Evolutionary conservation across 345 rosid genomes (phyloP).

Genomic region (Mercurialis annua): DNA sequence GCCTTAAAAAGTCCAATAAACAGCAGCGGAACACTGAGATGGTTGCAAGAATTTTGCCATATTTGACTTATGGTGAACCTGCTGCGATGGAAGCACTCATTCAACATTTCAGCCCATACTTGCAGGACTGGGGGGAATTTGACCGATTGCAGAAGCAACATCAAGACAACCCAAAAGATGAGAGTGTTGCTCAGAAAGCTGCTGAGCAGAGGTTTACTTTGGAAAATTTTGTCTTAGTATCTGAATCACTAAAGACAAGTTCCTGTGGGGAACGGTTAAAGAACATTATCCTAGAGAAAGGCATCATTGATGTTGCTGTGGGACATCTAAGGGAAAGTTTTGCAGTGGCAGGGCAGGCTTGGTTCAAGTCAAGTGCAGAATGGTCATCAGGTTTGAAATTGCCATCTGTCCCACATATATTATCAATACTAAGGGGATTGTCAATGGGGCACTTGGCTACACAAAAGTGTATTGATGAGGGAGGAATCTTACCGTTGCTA

Average conservation of each 20-base stretch:
- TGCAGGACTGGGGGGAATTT: slow-evolving; percentile 88
- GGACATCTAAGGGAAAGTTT: slow-evolving; percentile 69
- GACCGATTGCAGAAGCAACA: slow-evolving; percentile 69
- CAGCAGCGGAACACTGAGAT: slow-evolving; percentile 98
- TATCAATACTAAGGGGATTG: slow-evolving; percentile 91
- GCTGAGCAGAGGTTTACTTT: slow-evolving; percentile 69
- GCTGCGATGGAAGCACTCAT: slow-evolving; percentile 97
- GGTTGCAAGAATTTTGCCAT: slow-evolving; percentile 98
- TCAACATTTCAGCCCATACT: slow-evolving; percentile 79
- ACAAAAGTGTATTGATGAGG: slow-evolving; percentile 78
- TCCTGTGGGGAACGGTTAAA: slow-evolving; percentile 96
- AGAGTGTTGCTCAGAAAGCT: slow-evolving; percentile 61
- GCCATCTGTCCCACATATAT: slow-evolving; percentile 83
- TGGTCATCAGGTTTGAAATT: slow-evolving; percentile 75
- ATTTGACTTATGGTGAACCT: slow-evolving; percentile 97
- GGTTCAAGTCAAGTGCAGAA: slow-evolving; percentile 65
- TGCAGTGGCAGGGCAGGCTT: slow-evolving; percentile 72
- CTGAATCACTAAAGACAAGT: slow-evolving; percentile 96
- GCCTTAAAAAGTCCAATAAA: slow-evolving; percentile 85
- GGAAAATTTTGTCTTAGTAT: slow-evolving; percentile 90
- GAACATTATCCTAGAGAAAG: slow-evolving; percentile 86
- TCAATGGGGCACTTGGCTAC: slow-evolving; percentile 97
- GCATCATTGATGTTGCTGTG: slow-evolving; percentile 78
- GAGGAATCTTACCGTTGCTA: slow-evolving; percentile 75
- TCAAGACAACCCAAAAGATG: slow-evolving; percentile 73